phyloP scores from a whole-genome alignment of 768 basidiomycete genomes.

The Botryobasidium botryosum region DNA sequence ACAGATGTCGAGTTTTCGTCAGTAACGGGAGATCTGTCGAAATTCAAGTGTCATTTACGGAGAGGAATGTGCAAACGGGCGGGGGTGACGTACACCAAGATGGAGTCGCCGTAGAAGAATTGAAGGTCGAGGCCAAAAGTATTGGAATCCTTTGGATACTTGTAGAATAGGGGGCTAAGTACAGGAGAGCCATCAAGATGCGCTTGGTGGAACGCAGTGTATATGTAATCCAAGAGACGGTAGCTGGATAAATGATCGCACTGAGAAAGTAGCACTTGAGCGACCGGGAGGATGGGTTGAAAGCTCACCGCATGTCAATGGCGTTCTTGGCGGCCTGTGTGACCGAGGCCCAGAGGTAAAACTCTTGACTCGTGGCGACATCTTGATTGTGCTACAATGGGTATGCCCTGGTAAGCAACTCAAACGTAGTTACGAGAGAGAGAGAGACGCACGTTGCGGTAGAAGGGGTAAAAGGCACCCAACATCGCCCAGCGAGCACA shows the following conservation, averaged over 20 bases:
- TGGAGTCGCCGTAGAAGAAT: conserved; percentile 48
- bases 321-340: conserved; percentile 42
- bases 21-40: conserved; percentile 36
- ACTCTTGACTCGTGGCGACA: conserved; percentile 39
- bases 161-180: conserved; percentile 47
- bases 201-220: conserved; percentile 49
- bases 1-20: conserved; percentile 42
- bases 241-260: conserved; percentile 35
- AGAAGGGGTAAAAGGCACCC: conserved; percentile 66
- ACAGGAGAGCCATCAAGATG: conserved; percentile 43
- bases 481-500: conserved; percentile 65
- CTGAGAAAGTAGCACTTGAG: no score
- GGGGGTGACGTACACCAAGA: conserved; percentile 29
- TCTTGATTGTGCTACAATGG: conserved; percentile 37
- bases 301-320: conserved; percentile 44
- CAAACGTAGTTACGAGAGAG: not conserved
- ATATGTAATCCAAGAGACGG: conserved; percentile 52
- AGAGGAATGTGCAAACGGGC: no score
- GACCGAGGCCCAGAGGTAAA: conserved; percentile 44
- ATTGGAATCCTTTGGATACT: conserved; percentile 42
- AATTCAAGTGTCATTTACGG: not conserved
- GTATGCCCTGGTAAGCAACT: not conserved
- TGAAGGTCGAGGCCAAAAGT: conserved; percentile 48
- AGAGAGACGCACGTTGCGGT: conserved; percentile 31
- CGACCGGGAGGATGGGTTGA: no score